Evolutionary conservation across 352 stramenopile genomes (phyloP).

Genomic region (Phytophthora vignae): DNA sequence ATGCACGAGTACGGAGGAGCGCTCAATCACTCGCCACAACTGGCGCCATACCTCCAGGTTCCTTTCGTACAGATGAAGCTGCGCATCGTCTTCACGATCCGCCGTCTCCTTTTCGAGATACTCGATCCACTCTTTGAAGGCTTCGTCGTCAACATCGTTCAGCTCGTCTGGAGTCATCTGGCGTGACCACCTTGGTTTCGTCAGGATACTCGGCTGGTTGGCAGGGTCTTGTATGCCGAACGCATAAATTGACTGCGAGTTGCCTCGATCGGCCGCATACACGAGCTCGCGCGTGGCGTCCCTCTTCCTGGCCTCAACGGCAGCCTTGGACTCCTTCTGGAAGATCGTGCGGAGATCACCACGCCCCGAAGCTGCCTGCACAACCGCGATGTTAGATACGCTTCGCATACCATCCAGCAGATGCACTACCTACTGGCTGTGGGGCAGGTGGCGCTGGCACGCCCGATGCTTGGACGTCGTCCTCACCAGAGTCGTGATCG

Average conservation of each 20-base stretch:
- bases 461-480: slow-evolving; percentile 11
- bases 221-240: slow-evolving; percentile 60
- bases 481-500: slow-evolving; percentile 31
- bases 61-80: slow-evolving; percentile 80
- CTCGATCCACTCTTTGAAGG: slow-evolving; percentile 68
- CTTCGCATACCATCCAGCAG: neutral
- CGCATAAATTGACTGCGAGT: slow-evolving; percentile 80
- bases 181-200: slow-evolving; percentile 68
- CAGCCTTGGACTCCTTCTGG: slow-evolving; percentile 60
- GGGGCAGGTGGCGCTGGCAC: neutral
- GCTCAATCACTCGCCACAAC: slow-evolving; percentile 85
- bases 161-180: slow-evolving; percentile 76
- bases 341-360: slow-evolving; percentile 80
- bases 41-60: slow-evolving; percentile 88
- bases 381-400: neutral
- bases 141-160: slow-evolving; percentile 53
- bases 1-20: slow-evolving; percentile 79
- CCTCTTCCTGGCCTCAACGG: slow-evolving; percentile 69
- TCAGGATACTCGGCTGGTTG: slow-evolving; percentile 74
- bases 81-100: slow-evolving; percentile 21
- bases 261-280: slow-evolving; percentile 64
- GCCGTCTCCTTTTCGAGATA: slow-evolving; percentile 39
- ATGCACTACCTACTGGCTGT: slow-evolving; percentile 24
- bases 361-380: slow-evolving; percentile 37
- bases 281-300: slow-evolving; percentile 71